Evolutionary conservation across 2,329 filamentous ascomycete species (phyloP).

Genomic region (Trichothecium roseum): DNA sequence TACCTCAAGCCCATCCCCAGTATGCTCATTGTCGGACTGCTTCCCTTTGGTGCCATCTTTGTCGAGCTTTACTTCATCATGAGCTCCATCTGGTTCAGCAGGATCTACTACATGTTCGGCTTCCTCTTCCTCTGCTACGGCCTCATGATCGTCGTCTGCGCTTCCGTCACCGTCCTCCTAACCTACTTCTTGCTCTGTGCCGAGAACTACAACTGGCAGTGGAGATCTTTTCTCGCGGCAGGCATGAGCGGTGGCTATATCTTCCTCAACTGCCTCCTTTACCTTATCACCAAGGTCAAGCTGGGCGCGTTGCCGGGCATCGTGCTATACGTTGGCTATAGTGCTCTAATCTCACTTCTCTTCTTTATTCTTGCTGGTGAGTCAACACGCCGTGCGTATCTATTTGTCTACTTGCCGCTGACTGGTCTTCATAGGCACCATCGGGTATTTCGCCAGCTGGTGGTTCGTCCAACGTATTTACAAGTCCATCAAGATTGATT

Average conservation of each 20-base stretch:
- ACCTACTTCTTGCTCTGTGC: slow-evolving; percentile 94
- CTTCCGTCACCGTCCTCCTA: slow-evolving; percentile 84
- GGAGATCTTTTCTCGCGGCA: slow-evolving; percentile 85
- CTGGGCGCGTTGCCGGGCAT: slow-evolving; percentile 77
- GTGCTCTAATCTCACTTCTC: slow-evolving; percentile 74
- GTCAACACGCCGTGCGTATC: slow-evolving; percentile 20
- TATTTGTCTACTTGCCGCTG: background rate
- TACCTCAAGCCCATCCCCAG: slow-evolving; percentile 83
- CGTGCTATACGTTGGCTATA: slow-evolving; percentile 90
- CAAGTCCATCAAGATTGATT: slow-evolving; percentile 96
- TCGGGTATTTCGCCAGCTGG: slow-evolving; percentile 94
- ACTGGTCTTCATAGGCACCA: slow-evolving; percentile 83
- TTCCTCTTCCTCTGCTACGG: slow-evolving; percentile 97
- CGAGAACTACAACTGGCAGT: slow-evolving; percentile 99
- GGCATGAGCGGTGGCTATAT: slow-evolving; percentile 88
- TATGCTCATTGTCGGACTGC: slow-evolving; percentile 81
- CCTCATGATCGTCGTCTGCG: slow-evolving; percentile 91
- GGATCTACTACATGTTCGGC: slow-evolving; percentile 99
- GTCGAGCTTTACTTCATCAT: slow-evolving; percentile 99
- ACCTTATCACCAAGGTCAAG: slow-evolving; percentile 80
- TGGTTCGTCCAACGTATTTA: slow-evolving; percentile 92
- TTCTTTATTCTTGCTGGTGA: slow-evolving; percentile 91
- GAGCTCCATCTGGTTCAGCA: slow-evolving; percentile 96
- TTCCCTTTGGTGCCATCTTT: slow-evolving; percentile 94
- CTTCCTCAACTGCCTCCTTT: slow-evolving; percentile 82